Conservation (phyloP, 179 eudicot species). For the Vitellaria paradoxa region DNA sequence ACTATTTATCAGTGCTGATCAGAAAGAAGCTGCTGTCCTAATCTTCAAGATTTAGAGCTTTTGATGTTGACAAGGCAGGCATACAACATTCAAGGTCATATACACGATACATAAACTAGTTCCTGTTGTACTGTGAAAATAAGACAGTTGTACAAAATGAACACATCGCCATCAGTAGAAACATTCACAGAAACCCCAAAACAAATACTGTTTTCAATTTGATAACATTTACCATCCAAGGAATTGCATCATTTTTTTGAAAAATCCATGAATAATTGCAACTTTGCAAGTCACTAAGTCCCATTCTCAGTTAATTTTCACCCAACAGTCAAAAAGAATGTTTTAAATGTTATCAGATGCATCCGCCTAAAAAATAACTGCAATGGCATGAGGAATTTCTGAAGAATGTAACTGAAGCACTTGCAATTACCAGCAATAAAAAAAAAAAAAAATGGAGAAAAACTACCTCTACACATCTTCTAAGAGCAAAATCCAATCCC, state of each 20-base stretch:
- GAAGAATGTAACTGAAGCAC: background rate
- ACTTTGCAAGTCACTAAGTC: background rate
- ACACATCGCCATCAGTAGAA: background rate
- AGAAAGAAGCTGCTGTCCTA: background rate
- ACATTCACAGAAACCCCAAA: conserved; percentile 4
- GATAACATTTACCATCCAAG: background rate
- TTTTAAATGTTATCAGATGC: background rate
- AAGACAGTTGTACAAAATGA: background rate
- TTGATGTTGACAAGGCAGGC: background rate
- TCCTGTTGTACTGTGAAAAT: background rate
- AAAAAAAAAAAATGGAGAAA: background rate
- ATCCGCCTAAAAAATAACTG: background rate
- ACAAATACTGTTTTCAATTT: background rate
- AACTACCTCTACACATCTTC: conserved; percentile 89
- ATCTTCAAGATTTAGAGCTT: conserved; percentile 4
- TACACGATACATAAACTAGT: background rate
- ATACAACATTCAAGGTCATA: background rate
- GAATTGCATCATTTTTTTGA: background rate
- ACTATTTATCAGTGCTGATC: background rate
- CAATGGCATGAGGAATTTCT: background rate
- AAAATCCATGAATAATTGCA: background rate
- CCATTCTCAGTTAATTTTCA: background rate
- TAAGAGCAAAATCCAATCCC: conserved; percentile 95
- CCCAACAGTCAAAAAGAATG: background rate
- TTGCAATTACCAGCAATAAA: background rate